A percentile compares a stretch with the other conserved stretches of the same genome.
Evolutionary conservation across 2,329 filamentous ascomycete genomes (phyloP).

Genomic region (Setomelanomma holmii): DNA sequence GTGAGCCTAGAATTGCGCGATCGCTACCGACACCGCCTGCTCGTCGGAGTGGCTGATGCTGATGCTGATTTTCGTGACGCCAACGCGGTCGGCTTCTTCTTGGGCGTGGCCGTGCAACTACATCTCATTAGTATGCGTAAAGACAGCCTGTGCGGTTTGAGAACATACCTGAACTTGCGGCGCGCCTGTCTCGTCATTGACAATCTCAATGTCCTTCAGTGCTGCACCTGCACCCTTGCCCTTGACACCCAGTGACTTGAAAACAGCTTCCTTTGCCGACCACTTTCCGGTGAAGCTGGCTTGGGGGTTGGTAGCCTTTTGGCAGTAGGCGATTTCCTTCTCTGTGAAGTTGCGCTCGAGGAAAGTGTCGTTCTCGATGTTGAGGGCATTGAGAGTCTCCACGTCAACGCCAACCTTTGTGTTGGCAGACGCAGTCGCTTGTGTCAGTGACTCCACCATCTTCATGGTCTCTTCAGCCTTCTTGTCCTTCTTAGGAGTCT

Average conservation of each 20-base stretch:
- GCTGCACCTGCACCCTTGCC: conserved; percentile 88
- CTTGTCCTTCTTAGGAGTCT: conserved; percentile 68
- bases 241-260: conserved; percentile 90
- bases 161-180: conserved; percentile 82
- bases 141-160: background rate
- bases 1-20: conserved; percentile 72
- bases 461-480: conserved; percentile 70
- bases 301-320: conserved; percentile 76
- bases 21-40: conserved; percentile 93
- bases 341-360: conserved; percentile 92
- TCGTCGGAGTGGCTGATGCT: conserved; percentile 96
- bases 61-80: conserved; percentile 86
- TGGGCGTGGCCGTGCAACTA: conserved; percentile 88
- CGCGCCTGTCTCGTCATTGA: conserved; percentile 79
- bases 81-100: conserved; percentile 80
- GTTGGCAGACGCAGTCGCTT: conserved; percentile 62
- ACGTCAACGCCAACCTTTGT: conserved; percentile 94
- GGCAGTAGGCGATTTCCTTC: conserved; percentile 86
- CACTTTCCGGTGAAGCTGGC: conserved; percentile 94
- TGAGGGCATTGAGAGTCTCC: conserved; percentile 85
- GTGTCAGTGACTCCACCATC: conserved; percentile 79
- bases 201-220: conserved; percentile 93
- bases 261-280: conserved; percentile 98
- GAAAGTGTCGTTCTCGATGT: conserved; percentile 93
- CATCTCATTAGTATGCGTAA: conserved; percentile 17